Evolutionary conservation across 805 yeast species (phyloP).

Genomic region (Saccharomyces kudriavzevii): DNA sequence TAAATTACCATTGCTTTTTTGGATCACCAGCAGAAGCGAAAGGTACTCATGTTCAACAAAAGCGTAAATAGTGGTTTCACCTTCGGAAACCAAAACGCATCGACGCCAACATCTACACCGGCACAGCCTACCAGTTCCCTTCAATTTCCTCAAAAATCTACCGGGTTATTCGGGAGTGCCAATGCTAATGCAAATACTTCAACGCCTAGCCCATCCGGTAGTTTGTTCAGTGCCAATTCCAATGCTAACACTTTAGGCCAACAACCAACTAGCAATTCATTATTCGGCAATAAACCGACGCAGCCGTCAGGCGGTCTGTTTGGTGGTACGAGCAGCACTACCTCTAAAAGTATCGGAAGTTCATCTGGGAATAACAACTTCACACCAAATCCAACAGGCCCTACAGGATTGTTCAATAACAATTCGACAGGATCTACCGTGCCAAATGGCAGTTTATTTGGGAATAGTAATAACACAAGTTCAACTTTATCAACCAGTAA

Average conservation of each 20-base stretch:
- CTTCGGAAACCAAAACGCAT: conserved; percentile 24
- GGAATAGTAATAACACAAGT: conserved; percentile 11
- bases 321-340: conserved; percentile 13
- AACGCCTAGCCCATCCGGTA: conserved; percentile 27
- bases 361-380: conserved; percentile 18
- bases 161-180: conserved; percentile 19
- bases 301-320: conserved; percentile 14
- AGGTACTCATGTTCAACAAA: conserved; percentile 15
- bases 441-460: conserved; percentile 11
- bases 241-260: conserved; percentile 4
- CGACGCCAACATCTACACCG: conserved; percentile 30
- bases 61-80: conserved; percentile 18
- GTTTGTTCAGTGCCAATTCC: conserved; percentile 22
- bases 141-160: conserved; percentile 17
- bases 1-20: neutral
- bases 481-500: conserved; percentile 13
- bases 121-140: conserved; percentile 18
- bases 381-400: conserved; percentile 1
- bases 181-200: conserved; percentile 15
- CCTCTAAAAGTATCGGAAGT: conserved; percentile 12
- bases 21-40: neutral
- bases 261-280: conserved; percentile 4
- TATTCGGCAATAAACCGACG: conserved; percentile 5
- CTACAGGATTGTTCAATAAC: neutral
- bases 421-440: neutral